Evolutionary conservation across 768 basidiomycete species (phyloP).

Genomic region (Sporobolomyces roseus): DNA sequence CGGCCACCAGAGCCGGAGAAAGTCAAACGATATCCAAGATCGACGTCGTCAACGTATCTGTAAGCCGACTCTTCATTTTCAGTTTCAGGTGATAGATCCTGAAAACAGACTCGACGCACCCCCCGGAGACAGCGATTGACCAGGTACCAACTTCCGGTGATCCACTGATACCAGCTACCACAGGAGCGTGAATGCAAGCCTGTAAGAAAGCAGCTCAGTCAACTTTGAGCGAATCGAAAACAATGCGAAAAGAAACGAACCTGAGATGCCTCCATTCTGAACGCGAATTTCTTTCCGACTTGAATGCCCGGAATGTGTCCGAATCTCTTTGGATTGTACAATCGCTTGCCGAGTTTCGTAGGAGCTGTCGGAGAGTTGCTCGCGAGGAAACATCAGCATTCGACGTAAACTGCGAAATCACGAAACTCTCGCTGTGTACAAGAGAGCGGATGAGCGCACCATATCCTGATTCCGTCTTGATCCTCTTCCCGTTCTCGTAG

Average conservation of each 20-base stretch:
- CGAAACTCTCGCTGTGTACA: not conserved
- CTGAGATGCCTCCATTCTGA: conserved; percentile 16
- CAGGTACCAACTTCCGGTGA: conserved; percentile 64
- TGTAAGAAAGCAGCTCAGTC: not conserved
- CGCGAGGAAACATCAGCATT: not conserved
- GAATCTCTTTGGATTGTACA: conserved; percentile 57
- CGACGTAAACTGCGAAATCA: not conserved
- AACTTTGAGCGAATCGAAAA: not conserved
- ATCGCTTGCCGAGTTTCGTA: not conserved
- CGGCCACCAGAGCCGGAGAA: conserved; percentile 63
- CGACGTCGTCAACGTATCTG: conserved; percentile 46
- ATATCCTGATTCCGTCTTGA: not conserved
- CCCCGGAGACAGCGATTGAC: conserved; percentile 80
- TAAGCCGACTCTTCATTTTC: not conserved
- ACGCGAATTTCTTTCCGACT: conserved; percentile 79
- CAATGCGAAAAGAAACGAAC: not conserved
- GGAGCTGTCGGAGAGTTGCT: not conserved
- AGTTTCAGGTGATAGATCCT: not conserved
- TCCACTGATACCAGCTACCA: conserved; percentile 75
- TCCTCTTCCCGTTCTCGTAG: conserved; percentile 4
- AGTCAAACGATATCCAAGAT: conserved; percentile 41
- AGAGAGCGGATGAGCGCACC: not conserved
- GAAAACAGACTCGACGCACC: conserved; percentile 46
- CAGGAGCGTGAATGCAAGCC: conserved; percentile 56
- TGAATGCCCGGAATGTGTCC: conserved; percentile 73